These are phyloP conservation scores for Vaccinium myrtillus DNA, from an alignment of 148 eudicot species.

Conservation along the genomic window DNA sequence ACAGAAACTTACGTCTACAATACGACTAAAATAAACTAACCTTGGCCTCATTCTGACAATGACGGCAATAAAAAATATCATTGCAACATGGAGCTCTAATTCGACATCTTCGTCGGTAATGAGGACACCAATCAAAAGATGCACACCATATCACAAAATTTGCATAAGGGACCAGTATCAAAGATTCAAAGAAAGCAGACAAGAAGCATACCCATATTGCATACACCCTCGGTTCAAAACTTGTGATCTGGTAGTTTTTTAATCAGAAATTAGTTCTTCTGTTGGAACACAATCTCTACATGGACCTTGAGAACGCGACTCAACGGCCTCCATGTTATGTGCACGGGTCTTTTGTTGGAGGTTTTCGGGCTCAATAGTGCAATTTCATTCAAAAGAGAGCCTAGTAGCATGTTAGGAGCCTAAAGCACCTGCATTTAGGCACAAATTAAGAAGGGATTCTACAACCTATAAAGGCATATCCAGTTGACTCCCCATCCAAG, in stretches of 20 bases:
- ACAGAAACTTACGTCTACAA: not conserved
- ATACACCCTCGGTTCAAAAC: constrained; percentile 49
- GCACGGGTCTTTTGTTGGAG: constrained; percentile 1
- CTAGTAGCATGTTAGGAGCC: constrained; percentile 41
- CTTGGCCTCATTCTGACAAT: constrained; percentile 90
- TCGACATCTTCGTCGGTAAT: constrained; percentile 71
- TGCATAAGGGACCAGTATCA: too few relatives aligned
- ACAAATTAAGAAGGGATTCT: constrained; percentile 45
- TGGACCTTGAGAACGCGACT: constrained; percentile 10
- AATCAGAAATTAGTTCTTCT: constrained; percentile 19
- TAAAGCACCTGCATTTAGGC: constrained; percentile 67
- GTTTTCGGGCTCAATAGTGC: constrained; percentile 28
- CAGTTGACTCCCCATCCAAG: constrained; percentile 41
- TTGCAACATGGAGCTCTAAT: constrained; percentile 89
- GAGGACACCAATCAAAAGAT: constrained; percentile 60
- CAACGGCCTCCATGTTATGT: constrained; percentile 16
- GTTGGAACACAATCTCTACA: constrained; percentile 8
- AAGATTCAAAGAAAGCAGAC: not conserved
- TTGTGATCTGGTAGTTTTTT: constrained; percentile 20
- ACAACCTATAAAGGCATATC: constrained; percentile 40
- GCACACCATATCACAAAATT: not conserved
- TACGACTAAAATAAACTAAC: constrained; percentile 36
- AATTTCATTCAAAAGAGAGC: constrained; percentile 15
- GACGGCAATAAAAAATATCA: constrained; percentile 86
- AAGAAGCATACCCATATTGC: constrained; percentile 67